Base-by-base conservation (phyloP, 805 yeast species). In the Barnettozyma californica region DNA sequence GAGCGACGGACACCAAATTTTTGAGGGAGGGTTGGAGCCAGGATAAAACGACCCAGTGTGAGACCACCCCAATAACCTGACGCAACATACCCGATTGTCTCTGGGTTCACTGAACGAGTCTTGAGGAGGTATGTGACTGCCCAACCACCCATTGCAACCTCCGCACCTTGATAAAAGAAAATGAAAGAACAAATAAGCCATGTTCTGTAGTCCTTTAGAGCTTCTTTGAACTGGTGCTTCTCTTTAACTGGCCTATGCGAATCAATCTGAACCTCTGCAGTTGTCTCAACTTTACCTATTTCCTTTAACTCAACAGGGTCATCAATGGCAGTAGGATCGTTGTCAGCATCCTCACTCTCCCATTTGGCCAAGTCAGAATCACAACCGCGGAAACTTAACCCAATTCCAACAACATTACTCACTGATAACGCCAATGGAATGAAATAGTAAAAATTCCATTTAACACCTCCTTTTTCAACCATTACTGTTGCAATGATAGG, bases 21-120 rank as follows among this genome's bases (percentile, higher is more conserved):
- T 36, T 63, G 63, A 46, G 71, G 71, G 13, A 73, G 55, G 1
- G 60, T 53, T 18, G 70, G 63, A 0, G 80, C 76, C n/a, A 81
- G 64, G 3, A 70, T 45, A 21, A 82, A 61, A 42, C 88, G 64
- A 0, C 87, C 86, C 9, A 78, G 36, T 0, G 86, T 77, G 27
- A 82, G 64, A 14, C 88, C 88, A 18, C 73, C 78, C 87, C 87
- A 82, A 55, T 76, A 79, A 0, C 86, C 87, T 10, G 84, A 75
- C 0, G 83, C 74, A 20, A 80, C 80, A 56, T 78, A 80, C 21
- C 86, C 84, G 45, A 73, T 68, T 9, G 70, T 57, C 1, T 57
- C 48, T 4, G 62, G 53, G 45, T 66, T 58, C 2, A 78, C 84
- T 31, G 68, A 64, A 40, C 84, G 68, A 53, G 77, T 77, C 23